Evolutionary conservation across 306 rosid genomes (phyloP).

Genomic region (Ochetophila trinervis): DNA sequence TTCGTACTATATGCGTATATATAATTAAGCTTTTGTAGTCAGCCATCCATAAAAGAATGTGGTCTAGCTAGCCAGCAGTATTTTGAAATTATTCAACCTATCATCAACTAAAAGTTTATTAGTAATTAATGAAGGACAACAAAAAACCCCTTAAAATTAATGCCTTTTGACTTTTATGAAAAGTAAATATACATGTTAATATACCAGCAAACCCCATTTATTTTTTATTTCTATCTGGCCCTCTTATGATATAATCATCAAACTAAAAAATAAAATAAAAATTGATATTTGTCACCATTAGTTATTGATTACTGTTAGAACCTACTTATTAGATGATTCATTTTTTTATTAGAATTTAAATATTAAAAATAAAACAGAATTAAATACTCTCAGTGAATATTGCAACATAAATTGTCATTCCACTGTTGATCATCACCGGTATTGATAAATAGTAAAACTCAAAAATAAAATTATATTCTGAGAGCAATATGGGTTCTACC

Average conservation of each 20-base stretch:
- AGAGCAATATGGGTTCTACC: background rate
- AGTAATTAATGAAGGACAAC: slow-evolving; percentile 2
- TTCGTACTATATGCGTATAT: background rate
- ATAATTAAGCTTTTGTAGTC: slow-evolving; percentile 6
- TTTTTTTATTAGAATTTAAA: too few relatives aligned
- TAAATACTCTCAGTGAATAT: too few relatives aligned
- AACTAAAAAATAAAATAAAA: background rate
- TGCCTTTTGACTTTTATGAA: slow-evolving; percentile 10
- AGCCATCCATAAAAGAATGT: background rate
- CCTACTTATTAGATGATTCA: too few relatives aligned
- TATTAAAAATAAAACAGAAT: too few relatives aligned
- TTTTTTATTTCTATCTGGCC: background rate
- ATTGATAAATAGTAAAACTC: too few relatives aligned
- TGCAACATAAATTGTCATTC: too few relatives aligned
- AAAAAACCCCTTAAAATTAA: background rate
- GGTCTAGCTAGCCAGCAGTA: background rate
- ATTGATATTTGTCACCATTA: too few relatives aligned
- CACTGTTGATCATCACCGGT: too few relatives aligned
- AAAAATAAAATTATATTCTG: too few relatives aligned
- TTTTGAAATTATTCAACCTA: background rate
- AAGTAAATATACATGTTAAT: background rate
- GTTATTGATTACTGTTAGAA: too few relatives aligned
- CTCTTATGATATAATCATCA: slow-evolving; percentile 1
- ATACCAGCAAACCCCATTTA: slow-evolving; percentile 9
- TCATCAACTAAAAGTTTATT: background rate